Evolutionary conservation across 768 basidiomycete genomes (phyloP).

Genomic region (Boletellus emodensis): DNA sequence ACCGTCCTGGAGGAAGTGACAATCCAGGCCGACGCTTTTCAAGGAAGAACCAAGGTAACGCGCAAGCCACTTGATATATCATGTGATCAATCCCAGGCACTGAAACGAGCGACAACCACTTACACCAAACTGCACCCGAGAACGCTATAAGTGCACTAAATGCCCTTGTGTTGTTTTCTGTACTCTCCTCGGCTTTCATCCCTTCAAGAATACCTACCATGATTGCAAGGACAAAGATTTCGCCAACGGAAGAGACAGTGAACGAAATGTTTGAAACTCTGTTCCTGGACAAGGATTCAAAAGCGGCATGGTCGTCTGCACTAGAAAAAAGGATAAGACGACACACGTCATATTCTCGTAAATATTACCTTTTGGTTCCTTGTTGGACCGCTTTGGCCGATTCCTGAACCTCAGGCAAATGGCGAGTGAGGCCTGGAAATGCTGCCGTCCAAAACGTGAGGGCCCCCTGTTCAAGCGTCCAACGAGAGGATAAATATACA

Average conservation of each 20-base stretch:
- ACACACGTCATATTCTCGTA: not conserved
- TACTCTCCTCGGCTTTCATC: constrained; percentile 54
- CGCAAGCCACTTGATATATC: constrained; percentile 48
- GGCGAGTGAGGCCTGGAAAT: constrained; percentile 69
- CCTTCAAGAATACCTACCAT: constrained; percentile 76
- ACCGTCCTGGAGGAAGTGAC: constrained; percentile 51
- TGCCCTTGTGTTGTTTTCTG: constrained; percentile 69
- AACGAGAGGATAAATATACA: not conserved
- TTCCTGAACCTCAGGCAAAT: constrained; percentile 63
- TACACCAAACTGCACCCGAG: constrained; percentile 72
- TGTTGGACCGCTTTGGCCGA: constrained; percentile 40
- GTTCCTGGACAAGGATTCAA: constrained; percentile 65
- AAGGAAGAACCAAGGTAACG: constrained; percentile 69
- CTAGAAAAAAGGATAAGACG: constrained; percentile 20
- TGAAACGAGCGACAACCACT: constrained; percentile 19
- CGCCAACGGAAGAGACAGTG: constrained; percentile 63
- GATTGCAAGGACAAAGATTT: constrained; percentile 63
- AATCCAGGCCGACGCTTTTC: constrained; percentile 68
- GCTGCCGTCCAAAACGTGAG: constrained; percentile 84
- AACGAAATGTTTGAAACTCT: constrained; percentile 75
- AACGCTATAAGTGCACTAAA: constrained; percentile 79
- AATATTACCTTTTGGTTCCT: constrained; percentile 46
- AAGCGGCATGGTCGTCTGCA: constrained; percentile 46
- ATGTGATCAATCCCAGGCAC: not conserved
- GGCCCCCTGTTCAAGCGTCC: constrained; percentile 41